Base-by-base conservation (phyloP, 306 rosid genomes). In the Sechiopsis laciniata region DNA sequence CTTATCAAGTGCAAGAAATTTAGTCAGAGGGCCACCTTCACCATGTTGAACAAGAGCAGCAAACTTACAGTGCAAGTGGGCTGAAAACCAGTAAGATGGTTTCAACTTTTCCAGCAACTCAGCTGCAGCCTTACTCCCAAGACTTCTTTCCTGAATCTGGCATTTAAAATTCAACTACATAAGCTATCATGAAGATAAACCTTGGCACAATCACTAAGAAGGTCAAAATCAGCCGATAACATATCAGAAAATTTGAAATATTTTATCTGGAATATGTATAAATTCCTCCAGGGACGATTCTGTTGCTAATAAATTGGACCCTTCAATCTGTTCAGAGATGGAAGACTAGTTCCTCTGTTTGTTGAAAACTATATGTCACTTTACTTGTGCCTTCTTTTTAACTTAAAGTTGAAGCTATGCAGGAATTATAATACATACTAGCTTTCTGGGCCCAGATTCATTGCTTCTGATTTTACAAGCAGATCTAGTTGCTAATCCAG, bases 1-100 rank as follows among this genome's bases (percentile, higher is more conserved):
- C 83, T 94, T 90, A 77, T 94, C 98, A 48, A 94, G 97, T 50
- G 98, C 97, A 78, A 94, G 97, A 80, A 94, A 94, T 74, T 90
- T 90, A 61, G 98, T 94, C 75, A 85, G 54, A 1, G 89, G 89
- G 75, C 96, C 95, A 72, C 78, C 96, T 80, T 94, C 95, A 61
- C 90, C 97, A 40, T 94, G 97, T 78, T 90, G 98, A 83, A 94
- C 96, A 82, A 84, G 85, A 74, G 98, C 97, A 81, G 98, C 78
- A 84, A 94, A 90, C 78, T 87, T 94, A 87, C 97, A 94, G 76
- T 90, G 98, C 77, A 94, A 76, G 81, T 94, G 98, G 64, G 97
- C 98, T 19, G 97, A 90, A 87, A 90, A 94, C 98, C 98, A 90
- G 73, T 87, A 90, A 10, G 76, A 83, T 7, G 98, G 97, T 84